Conservation (phyloP, 1,284 basidiomycete genomes). For the Vanrija sp. region DNA sequence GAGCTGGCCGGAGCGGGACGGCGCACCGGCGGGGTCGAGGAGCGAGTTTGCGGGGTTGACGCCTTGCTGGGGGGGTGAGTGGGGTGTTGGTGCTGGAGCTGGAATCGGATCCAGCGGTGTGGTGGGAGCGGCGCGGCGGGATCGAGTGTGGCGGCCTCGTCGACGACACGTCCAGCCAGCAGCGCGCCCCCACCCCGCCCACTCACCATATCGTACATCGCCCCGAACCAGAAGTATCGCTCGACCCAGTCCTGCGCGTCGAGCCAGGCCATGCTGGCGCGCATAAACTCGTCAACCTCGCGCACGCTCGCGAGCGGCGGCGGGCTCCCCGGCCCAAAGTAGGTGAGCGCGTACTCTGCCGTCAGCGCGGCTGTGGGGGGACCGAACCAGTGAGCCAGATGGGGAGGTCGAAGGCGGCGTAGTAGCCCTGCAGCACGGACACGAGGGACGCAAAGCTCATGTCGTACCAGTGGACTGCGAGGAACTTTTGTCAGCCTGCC, state of each 20-base stretch:
- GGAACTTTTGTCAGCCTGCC: conserved; percentile 25
- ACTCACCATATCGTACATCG: conserved; percentile 46
- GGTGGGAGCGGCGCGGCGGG: too few species aligned
- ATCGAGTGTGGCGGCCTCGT: too few species aligned
- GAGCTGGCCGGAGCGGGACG: conserved; percentile 21
- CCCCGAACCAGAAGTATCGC: conserved; percentile 55
- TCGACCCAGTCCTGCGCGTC: conserved; percentile 51
- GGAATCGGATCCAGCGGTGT: too few species aligned
- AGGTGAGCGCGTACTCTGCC: conserved; percentile 30
- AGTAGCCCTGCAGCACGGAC: conserved; percentile 54
- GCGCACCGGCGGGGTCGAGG: conserved; percentile 13
- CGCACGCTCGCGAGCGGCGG: conserved; percentile 42
- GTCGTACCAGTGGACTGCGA: conserved; percentile 57
- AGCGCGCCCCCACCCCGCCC: not conserved
- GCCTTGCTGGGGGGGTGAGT: conserved; percentile 20
- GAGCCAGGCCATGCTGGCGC: conserved; percentile 51
- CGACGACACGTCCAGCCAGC: not conserved
- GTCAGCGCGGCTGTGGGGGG: too few species aligned
- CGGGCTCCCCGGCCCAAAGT: too few species aligned
- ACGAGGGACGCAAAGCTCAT: conserved; percentile 55
- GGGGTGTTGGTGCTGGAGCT: not conserved
- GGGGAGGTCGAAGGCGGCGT: conserved; percentile 54
- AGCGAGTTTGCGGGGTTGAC: conserved; percentile 25
- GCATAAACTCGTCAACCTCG: conserved; percentile 50
- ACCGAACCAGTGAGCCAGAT: conserved; percentile 69